These are phyloP conservation scores for Periglandula ipomoeae DNA, from an alignment of 2,329 filamentous ascomycete genomes.

Conservation along the genomic window DNA sequence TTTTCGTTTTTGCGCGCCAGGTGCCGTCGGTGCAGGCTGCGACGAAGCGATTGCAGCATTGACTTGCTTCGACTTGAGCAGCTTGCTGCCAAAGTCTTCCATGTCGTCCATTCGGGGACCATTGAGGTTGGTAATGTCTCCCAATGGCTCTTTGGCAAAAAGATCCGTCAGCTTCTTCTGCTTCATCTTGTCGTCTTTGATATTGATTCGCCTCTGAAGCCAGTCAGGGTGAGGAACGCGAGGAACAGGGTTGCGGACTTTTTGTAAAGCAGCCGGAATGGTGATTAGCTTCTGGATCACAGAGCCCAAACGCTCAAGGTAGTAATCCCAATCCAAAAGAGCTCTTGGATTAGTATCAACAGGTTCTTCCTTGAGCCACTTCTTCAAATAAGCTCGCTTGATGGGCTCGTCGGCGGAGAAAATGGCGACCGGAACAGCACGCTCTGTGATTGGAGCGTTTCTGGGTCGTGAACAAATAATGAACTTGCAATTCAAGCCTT, in stretches of 20 bases:
- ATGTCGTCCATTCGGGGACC: conserved; percentile 54
- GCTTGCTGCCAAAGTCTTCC: conserved; percentile 69
- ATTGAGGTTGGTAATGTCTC: conserved; percentile 61
- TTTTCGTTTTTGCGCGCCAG: conserved; percentile 56
- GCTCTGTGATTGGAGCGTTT: conserved; percentile 86
- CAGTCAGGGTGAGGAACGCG: conserved; percentile 92
- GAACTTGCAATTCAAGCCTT: conserved; percentile 98
- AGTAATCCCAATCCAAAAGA: conserved; percentile 95
- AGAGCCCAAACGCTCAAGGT: conserved; percentile 87
- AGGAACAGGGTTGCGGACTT: conserved; percentile 88
- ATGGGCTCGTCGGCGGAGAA: conserved; percentile 87
- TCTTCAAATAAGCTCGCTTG: conserved; percentile 82
- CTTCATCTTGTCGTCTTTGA: conserved; percentile 95
- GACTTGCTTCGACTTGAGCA: conserved; percentile 56
- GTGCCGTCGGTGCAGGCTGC: conserved; percentile 32
- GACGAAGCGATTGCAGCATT: conserved; percentile 47
- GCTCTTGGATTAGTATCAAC: conserved; percentile 81
- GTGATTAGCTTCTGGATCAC: conserved; percentile 99
- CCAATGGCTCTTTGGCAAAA: conserved; percentile 62
- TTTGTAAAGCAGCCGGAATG: conserved; percentile 92
- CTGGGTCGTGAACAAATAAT: conserved; percentile 87
- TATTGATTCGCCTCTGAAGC: conserved; percentile 86
- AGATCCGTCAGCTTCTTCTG: conserved; percentile 98
- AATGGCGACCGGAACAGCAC: conserved; percentile 90
- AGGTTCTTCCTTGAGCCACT: conserved; percentile 93